phyloP scores from a whole-genome alignment of 352 stramenopile genomes.

The Globisporangium solare region DNA sequence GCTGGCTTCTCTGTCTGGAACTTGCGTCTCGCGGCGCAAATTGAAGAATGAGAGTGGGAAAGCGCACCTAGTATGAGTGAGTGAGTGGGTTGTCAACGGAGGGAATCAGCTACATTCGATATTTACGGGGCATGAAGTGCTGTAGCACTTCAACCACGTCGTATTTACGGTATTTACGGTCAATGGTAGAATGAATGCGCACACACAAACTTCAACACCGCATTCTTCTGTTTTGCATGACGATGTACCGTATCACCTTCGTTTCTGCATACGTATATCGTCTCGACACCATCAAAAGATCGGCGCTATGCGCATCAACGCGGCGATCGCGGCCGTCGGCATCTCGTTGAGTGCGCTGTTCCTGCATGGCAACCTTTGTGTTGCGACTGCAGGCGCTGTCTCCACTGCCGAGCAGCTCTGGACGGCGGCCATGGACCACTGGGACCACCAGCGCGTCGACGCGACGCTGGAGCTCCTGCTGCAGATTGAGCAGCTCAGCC shows the following conservation, averaged over 20 bases:
- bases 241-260: too few species aligned
- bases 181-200: too few species aligned
- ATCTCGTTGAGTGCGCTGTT: not conserved
- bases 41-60: not conserved
- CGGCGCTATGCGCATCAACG: not conserved
- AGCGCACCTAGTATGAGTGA: too few species aligned
- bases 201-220: too few species aligned
- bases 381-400: not conserved
- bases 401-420: conserved; percentile 22
- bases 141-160: too few species aligned
- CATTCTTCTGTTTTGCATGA: too few species aligned
- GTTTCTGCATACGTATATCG: too few species aligned
- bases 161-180: too few species aligned
- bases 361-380: not conserved
- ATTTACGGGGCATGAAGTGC: too few species aligned
- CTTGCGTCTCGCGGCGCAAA: not conserved
- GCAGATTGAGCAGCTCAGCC: conserved; percentile 21
- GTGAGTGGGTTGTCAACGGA: too few species aligned
- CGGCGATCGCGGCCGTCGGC: not conserved
- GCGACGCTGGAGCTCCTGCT: conserved; percentile 23
- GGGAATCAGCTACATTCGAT: too few species aligned
- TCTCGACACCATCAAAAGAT: too few species aligned
- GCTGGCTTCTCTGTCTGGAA: not conserved
- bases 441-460: conserved; percentile 18
- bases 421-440: conserved; percentile 21